phyloP scores from a whole-genome alignment of 495 filamentous ascomycete species.

The Neurospora sp. region DNA sequence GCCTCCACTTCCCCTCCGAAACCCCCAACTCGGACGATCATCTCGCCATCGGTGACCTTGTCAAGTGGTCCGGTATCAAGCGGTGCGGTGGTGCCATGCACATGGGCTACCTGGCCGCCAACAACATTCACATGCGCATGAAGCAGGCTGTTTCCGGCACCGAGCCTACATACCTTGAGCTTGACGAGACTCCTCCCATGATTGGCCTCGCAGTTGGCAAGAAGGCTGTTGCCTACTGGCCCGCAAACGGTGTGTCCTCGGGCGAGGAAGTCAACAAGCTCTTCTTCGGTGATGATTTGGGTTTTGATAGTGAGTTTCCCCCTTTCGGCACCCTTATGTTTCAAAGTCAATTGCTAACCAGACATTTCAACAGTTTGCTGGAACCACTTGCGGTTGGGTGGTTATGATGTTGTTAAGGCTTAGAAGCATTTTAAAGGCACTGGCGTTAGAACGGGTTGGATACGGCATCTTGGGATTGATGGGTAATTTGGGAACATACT shows the following conservation, averaged over 20 bases:
- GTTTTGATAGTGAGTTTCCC: conserved; percentile 32
- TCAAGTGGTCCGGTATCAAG: conserved; percentile 58
- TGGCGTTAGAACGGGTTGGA: background rate
- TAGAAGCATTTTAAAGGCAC: background rate
- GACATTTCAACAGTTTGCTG: conserved; percentile 29
- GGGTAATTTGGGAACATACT: background rate
- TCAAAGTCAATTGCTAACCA: background rate
- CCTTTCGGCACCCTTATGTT: background rate
- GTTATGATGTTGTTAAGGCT: conserved; percentile 7
- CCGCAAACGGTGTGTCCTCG: conserved; percentile 35
- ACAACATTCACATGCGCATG: conserved; percentile 53
- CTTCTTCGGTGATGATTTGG: conserved; percentile 60
- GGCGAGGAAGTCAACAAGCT: conserved; percentile 49
- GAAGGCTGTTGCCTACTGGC: conserved; percentile 50
- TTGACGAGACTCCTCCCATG: conserved; percentile 47
- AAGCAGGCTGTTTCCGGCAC: conserved; percentile 24
- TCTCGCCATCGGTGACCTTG: conserved; percentile 48
- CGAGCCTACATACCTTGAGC: conserved; percentile 32
- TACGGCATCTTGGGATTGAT: background rate
- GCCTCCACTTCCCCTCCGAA: conserved; percentile 33
- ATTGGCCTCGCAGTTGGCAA: conserved; percentile 59
- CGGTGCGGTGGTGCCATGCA: conserved; percentile 60
- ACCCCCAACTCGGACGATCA: conserved; percentile 45
- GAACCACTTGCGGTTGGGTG: conserved; percentile 43
- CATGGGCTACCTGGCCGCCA: conserved; percentile 49